Percentiles rank a stretch among this genome's conserved stretches.
Conservation (phyloP, 768 basidiomycete genomes). For the Epithele typhae region DNA sequence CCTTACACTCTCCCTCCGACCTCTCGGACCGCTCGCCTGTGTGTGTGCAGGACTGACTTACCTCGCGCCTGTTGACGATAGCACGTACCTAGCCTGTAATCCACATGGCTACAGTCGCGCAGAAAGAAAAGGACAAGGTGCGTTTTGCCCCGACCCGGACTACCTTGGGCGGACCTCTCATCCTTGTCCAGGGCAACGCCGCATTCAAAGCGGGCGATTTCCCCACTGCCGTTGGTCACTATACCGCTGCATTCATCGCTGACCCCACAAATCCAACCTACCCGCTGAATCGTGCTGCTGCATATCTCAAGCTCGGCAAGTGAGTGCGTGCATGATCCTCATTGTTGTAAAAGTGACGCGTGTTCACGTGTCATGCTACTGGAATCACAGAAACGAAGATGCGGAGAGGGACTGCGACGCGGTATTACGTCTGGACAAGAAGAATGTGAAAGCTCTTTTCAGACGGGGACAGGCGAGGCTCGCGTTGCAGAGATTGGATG, state of each 20-base stretch:
- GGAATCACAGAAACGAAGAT: slow-evolving; percentile 57
- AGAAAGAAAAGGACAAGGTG: slow-evolving; percentile 18
- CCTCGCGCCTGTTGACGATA: no score
- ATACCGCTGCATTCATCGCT: slow-evolving; percentile 73
- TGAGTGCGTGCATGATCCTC: slow-evolving; percentile 41
- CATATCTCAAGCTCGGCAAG: slow-evolving; percentile 94
- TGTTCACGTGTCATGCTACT: background rate
- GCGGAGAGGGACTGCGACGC: slow-evolving; percentile 76
- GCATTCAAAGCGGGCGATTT: slow-evolving; percentile 83
- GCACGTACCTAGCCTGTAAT: no score
- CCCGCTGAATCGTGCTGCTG: slow-evolving; percentile 84
- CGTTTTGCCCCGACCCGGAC: background rate
- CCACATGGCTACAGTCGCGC: slow-evolving; percentile 9
- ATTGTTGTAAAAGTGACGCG: background rate
- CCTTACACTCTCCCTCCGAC: no score
- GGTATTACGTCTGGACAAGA: slow-evolving; percentile 48
- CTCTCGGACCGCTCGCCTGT: no score
- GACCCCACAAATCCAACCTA: slow-evolving; percentile 72
- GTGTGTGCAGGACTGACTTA: no score
- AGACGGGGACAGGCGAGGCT: slow-evolving; percentile 71
- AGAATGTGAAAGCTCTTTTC: slow-evolving; percentile 78
- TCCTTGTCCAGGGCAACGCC: slow-evolving; percentile 63
- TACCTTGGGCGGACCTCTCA: background rate
- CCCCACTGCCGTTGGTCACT: slow-evolving; percentile 78
- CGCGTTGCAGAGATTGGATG: slow-evolving; percentile 47